Evolutionary conservation across 495 filamentous ascomycete genomes (phyloP).

Genomic region (Penicillium maclennaniae): DNA sequence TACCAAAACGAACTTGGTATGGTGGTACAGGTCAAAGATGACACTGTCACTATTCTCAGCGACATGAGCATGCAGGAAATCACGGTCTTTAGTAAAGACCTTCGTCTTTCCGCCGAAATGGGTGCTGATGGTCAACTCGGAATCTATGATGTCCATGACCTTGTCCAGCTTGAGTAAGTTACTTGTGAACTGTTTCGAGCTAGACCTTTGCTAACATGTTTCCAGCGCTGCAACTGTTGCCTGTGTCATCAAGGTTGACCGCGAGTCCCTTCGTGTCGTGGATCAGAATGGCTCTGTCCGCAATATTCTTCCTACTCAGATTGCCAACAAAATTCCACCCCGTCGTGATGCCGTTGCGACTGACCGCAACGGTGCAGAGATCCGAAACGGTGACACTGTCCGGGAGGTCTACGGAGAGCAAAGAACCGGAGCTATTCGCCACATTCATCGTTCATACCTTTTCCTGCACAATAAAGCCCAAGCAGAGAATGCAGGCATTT

Average conservation of each 20-base stretch:
- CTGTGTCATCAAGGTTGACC: conserved; percentile 90
- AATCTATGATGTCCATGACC: conserved; percentile 85
- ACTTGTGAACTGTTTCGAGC: not conserved
- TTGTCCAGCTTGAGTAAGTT: conserved; percentile 87
- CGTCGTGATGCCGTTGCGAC: conserved; percentile 83
- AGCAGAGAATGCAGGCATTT: conserved; percentile 83
- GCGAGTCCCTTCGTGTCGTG: conserved; percentile 82
- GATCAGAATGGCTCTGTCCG: conserved; percentile 85
- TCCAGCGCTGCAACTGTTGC: conserved; percentile 76
- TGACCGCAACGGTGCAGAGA: conserved; percentile 89
- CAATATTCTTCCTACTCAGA: conserved; percentile 82
- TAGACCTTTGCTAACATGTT: conserved; percentile 29
- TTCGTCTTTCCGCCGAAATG: conserved; percentile 87
- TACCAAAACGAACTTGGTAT: conserved; percentile 93
- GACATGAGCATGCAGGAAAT: conserved; percentile 91
- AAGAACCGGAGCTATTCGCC: conserved; percentile 79
- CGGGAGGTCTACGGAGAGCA: conserved; percentile 85
- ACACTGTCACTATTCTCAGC: conserved; percentile 84
- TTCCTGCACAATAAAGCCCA: conserved; percentile 83
- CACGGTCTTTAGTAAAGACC: conserved; percentile 96
- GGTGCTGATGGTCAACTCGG: conserved; percentile 74
- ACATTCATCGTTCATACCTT: conserved; percentile 84
- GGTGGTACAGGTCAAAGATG: conserved; percentile 88
- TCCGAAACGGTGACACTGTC: conserved; percentile 84
- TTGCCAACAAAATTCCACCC: conserved; percentile 77